Conservation (phyloP, 805 yeast genomes). For the Starmerella apicola region DNA sequence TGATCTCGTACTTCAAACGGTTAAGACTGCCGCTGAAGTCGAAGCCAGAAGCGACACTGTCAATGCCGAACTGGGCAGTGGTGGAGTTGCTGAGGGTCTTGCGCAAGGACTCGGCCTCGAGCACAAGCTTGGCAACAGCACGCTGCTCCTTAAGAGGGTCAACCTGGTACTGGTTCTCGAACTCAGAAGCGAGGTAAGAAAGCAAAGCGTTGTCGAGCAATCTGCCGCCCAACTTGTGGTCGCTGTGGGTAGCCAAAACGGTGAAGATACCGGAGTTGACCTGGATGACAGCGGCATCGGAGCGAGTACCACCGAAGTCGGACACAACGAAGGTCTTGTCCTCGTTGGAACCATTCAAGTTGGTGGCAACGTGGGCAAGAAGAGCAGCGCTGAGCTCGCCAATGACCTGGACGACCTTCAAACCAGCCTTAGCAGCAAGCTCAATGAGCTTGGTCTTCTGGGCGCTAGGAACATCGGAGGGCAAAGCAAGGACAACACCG, state of each 20-base stretch:
- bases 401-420: conserved; percentile 73
- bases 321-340: conserved; percentile 83
- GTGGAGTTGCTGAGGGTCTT: conserved; percentile 85
- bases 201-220: conserved; percentile 66
- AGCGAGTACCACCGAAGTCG: conserved; percentile 91
- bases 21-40: conserved; percentile 89
- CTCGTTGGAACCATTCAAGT: conserved; percentile 24
- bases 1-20: conserved; percentile 85
- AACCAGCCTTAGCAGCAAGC: conserved; percentile 58
- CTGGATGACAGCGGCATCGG: conserved; percentile 89
- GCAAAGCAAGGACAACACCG: conserved; percentile 79
- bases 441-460: conserved; percentile 54
- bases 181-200: conserved; percentile 83
- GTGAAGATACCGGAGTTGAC: conserved; percentile 92
- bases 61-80: conserved; percentile 83
- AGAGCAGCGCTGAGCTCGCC: conserved; percentile 89
- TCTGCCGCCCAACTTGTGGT: conserved; percentile 76
- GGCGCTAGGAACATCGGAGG: conserved; percentile 67
- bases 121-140: conserved; percentile 76
- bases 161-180: conserved; percentile 71
- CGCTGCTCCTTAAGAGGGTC: conserved; percentile 73
- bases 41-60: conserved; percentile 83
- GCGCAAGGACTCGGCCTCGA: conserved; percentile 72
- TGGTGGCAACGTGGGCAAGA: conserved; percentile 58
- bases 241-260: conserved; percentile 72